Evolutionary conservation across 441 rosid genomes (phyloP), one percentile per base, ranked within the genome.

Genomic region (Euphorbia schlechtendalii): DNA sequence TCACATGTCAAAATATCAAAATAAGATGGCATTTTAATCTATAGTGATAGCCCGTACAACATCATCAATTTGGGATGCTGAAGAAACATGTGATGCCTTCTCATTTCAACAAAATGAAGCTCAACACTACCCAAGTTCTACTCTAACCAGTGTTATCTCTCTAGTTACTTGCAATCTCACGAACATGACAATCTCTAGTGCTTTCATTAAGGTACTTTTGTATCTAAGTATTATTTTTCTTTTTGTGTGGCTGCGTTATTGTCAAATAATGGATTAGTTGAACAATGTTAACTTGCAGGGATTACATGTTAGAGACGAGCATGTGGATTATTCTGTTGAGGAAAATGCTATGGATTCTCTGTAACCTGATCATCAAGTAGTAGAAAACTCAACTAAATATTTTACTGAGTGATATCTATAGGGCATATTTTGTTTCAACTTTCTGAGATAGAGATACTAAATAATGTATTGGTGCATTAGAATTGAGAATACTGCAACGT

Each of bases 71-170:
- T 94, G 96, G 96, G 99, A 87, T 77, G 96, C 90, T 67, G 99
- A 94, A 77, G 98, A 94, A 73, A 94, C 99, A 56, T 84, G 98
- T 3, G 99, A 94, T 78, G 98, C 92, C 74, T 94, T 94, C 81
- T 84, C 87, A n/a, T 94, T 94, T 81, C 84, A 74, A 63, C 83
- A 68, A 73, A 73, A 66, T 49, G 81, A 58, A 69, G 62, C 68
- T 61, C 55, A 65, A 24, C 27, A 34, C 61, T 73, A 71, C 56
- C 82, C 83, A 53, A 65, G 68, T 60, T 38, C 80, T 45, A 52
- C 68, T 67, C 56, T n/a, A n/a, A n/a, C n/a, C n/a, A n/a, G n/a
- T n/a, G n/a, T n/a, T n/a, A n/a, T n/a, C n/a, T n/a, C n/a, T n/a
- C n/a, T n/a, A n/a, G n/a, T n/a, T n/a, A n/a, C 62, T 58, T 67